A percentile compares a stretch with the other conserved stretches of the same genome.
Conservation (phyloP, 768 basidiomycete species). For the Clavulina sp. region DNA sequence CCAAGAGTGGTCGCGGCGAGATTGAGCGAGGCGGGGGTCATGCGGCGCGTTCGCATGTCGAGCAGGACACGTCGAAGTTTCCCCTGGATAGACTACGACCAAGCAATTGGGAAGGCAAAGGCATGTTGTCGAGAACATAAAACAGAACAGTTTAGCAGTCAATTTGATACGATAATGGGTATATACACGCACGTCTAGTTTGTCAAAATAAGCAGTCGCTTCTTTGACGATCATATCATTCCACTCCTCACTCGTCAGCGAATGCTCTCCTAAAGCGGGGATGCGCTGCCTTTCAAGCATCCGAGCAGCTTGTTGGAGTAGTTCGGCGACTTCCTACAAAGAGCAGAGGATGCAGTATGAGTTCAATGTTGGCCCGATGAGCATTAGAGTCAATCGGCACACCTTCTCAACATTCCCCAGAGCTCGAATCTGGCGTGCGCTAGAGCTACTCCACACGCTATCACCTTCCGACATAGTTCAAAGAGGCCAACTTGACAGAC, state of each 20-base stretch:
- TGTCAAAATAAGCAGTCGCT: conserved; percentile 11
- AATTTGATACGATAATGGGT: no score
- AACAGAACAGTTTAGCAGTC: no score
- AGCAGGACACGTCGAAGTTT: conserved; percentile 4
- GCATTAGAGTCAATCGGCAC: not conserved
- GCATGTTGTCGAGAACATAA: no score
- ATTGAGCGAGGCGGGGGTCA: conserved; percentile 9
- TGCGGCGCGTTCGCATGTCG: conserved; percentile 7
- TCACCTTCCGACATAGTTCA: not conserved
- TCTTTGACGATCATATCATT: conserved; percentile 9
- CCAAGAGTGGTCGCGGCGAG: conserved; percentile 7
- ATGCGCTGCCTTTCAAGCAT: conserved; percentile 6
- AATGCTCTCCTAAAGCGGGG: not conserved
- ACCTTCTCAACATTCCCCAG: conserved; percentile 9
- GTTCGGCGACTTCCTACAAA: conserved; percentile 6
- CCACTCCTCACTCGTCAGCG: conserved; percentile 7
- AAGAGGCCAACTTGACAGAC: no score
- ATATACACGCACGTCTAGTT: conserved; percentile 7
- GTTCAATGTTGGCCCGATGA: no score
- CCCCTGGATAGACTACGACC: conserved; percentile 6
- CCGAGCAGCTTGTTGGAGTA: conserved; percentile 10
- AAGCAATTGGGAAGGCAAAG: not conserved
- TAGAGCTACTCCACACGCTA: conserved; percentile 5
- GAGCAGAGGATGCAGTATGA: no score
- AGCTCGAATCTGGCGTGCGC: conserved; percentile 8